Percentiles rank a stretch among this genome's conserved stretches.
Evolutionary conservation across 306 rosid species (phyloP).

Genomic region (Herpetospermum pedunculosum): DNA sequence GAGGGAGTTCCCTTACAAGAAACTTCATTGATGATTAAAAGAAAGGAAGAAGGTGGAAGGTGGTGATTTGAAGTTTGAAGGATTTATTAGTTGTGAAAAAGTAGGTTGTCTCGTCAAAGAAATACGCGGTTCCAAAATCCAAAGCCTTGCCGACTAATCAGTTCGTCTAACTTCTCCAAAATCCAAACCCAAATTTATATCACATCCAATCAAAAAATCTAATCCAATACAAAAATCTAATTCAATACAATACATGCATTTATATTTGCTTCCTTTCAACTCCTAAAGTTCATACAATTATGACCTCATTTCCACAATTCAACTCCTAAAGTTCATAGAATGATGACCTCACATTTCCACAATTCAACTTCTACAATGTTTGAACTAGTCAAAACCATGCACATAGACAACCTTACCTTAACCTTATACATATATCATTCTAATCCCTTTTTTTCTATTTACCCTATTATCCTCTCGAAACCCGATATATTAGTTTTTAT

Average conservation of each 20-base stretch:
- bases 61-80: neutral
- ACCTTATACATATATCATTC: neutral
- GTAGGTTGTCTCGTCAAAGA: neutral
- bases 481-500: neutral
- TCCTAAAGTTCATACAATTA: neutral
- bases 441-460: neutral
- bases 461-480: neutral
- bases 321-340: neutral
- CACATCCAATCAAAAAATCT: too few relatives aligned
- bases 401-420: neutral
- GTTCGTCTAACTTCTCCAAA: neutral
- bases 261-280: neutral
- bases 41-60: neutral
- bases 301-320: neutral
- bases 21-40: neutral
- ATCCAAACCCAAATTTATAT: too few relatives aligned
- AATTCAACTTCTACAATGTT: neutral
- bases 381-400: slow-evolving; percentile 1
- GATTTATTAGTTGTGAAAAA: neutral
- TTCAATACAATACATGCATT: too few relatives aligned
- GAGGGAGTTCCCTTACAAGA: neutral
- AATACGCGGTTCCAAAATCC: neutral
- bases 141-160: neutral
- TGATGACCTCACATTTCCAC: neutral
- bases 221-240: too few relatives aligned